Evolutionary conservation across 176 grass and related monocot species (phyloP), one percentile per base, ranked within the genome.

Genomic region (Rhynchospora breviuscula): DNA sequence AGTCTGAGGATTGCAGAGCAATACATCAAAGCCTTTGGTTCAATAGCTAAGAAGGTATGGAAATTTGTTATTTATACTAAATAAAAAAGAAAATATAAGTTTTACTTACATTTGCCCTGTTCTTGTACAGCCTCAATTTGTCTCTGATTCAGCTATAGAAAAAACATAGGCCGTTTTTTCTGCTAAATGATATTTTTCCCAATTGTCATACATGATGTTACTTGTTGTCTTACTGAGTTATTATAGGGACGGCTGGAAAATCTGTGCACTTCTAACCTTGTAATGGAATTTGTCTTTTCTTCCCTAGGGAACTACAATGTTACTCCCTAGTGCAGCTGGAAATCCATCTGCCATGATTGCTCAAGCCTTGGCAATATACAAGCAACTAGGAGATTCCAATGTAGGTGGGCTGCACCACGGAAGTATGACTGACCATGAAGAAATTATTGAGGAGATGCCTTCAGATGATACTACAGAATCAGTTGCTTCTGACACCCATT

Each of bases 1-100:
- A 91, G 87, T 86, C 79, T 99, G 43, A 95, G 86, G 88, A 67
- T 95, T 59, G 96, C 89, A 8, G 96, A 98, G 85, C 96, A 98
- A 80, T 98, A 95, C 80, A 89, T 98, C 9, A 87, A 78, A 31
- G 93, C 91, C 72, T 98, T 95, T 66, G 85, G 86, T 59, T 59
- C 85, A 26, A 83, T 95, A 73, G 96, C 93, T 10, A 93, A 93
- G 84, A 84, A 89, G 88, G 96, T 99, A 58, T 88, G 68, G 29
- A 35, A 46, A 3, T 57, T 78, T 78, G 23, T 57, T 78, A 8
- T 69, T 33, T 17, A 78, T 17, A 78, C 14, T 7, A 57, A 51
- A 78, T 78, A 78, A 56, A 78, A 54, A 46, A 54, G 26, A n/a
- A 62, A 10, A 21, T 18, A 47, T 1, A 71, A 33, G 56, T 78